phyloP scores from a whole-genome alignment of 768 basidiomycete genomes.

The Leccinum sublutescens region DNA sequence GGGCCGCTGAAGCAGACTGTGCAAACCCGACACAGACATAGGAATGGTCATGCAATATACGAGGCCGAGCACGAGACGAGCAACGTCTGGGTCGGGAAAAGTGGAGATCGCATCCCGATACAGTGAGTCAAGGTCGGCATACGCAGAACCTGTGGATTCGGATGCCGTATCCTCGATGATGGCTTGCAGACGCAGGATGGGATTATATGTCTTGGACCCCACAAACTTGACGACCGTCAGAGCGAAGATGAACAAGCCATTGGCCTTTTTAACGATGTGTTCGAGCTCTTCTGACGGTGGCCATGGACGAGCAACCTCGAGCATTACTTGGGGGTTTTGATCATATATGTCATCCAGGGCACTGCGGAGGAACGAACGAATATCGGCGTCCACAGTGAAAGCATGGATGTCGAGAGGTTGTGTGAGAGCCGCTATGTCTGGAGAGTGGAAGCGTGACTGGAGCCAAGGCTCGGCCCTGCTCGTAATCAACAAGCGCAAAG shows the following conservation, averaged over 20 bases:
- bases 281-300: conserved; percentile 23
- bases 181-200: conserved; percentile 14
- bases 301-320: conserved; percentile 14
- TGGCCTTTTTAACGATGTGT: conserved; percentile 16
- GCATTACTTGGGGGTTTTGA: conserved; percentile 14
- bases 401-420: conserved; percentile 17
- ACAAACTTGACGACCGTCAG: conserved; percentile 29
- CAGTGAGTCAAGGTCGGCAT: conserved; percentile 16
- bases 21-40: conserved; percentile 9
- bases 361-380: conserved; percentile 20
- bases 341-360: conserved; percentile 14
- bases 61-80: conserved; percentile 18
- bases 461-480: too few relatives aligned
- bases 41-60: conserved; percentile 19
- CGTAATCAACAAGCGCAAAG: too few relatives aligned
- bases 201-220: conserved; percentile 18
- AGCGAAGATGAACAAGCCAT: conserved; percentile 29
- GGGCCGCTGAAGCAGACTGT: conserved; percentile 8
- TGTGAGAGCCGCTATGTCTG: conserved; percentile 12
- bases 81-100: conserved; percentile 16
- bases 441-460: conserved; percentile 12
- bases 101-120: conserved; percentile 16
- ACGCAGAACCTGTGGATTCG: conserved; percentile 3
- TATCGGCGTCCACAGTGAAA: conserved; percentile 22
- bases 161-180: conserved; percentile 11